Evolutionary conservation across 345 rosid species (phyloP), one percentile per base, ranked within the genome.

Genomic region (Bruguiera gymnorhiza): DNA sequence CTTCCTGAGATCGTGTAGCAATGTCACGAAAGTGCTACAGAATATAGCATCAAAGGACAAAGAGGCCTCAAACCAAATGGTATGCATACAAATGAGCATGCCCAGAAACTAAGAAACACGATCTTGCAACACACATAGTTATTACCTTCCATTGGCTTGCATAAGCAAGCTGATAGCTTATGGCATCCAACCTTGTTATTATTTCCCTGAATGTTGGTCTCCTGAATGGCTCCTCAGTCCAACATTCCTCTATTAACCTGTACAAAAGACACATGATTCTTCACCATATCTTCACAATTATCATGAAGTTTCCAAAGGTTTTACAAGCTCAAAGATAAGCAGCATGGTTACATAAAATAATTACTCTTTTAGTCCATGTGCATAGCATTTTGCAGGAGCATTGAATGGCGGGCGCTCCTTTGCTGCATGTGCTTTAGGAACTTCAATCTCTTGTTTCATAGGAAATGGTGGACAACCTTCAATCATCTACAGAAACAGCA

Each of bases 211-310:
- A 95, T 11, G 96, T 75, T 2, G 97, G 99, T 76, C 99, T 81
- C 74, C 81, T 89, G 19, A 83, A 76, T 30, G 97, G 96, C 63
- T 87, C 83, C 66, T 91, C 97, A 58, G 73, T 73, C 99, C 96
- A 91, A 79, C 97, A 95, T 61, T 87, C 92, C 81, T 88, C 93
- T 66, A 92, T 95, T 79, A 92, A 81, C 83, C 99, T 92, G 86
- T 39, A 84, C 83, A 39, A 39, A 39, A 11, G 48, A 39, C 11
- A 10, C 13, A 39, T 39, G 48, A 39, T 39, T 37, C 48, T 39
- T 39, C 16, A 10, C 48, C 48, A 39, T 11, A 3, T 15, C 48
- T 39, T 39, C 4, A 39, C 16, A 16, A 10, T 39, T 39, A 39
- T 39, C 48, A 39, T 2, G 16, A 6, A 39, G 48, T 39, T 39